Base-by-base conservation (phyloP, 352 stramenopile species). In the Globisporangium canariense region DNA sequence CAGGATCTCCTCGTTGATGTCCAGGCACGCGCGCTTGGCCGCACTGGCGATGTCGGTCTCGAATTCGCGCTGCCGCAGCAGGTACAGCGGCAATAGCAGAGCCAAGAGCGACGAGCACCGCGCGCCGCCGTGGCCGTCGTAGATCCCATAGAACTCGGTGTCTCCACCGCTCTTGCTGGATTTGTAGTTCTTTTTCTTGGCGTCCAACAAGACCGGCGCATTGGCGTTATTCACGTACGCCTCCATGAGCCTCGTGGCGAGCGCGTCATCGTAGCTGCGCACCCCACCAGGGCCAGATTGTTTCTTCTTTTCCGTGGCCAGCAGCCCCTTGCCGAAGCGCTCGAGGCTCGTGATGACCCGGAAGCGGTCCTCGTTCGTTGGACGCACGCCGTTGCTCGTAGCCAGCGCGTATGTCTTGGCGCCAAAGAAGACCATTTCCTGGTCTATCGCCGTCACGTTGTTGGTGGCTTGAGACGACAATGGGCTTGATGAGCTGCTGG, bases 71-170 rank as follows among this genome's bases (percentile, higher is more conserved):
- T 81, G 69, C n/a, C 81, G 66, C 2, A 89, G 68, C n/a, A 92
- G 56, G 67, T 88, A 94, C 13, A 91, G 51, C 11, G 83, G 83
- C 50, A 92, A 77, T 10, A 91, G 66, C 56, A 90, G 71, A 28
- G 83, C 83, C 34, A 92, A 58, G 6, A 91, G 59, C 22, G 78
- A 82, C 38, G 81, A 90, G 50, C 81, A 84, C 49, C 69, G 70
- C 10, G 71, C 77, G 20, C 85, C 85, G 30, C 82, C 85, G 45
- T 93, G 85, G 41, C 85, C 85, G 56, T 93, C 85, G 62, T 88
- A 93, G n/a, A 93, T 65, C 8, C 81, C 85, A 53, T 81, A 91
- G 52, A 90, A 84, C 68, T 80, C 75, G 18, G 82, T 93, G 55
- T 77, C 71, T 30, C 70, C 68, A 4, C 49, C 45, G 13, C 65